Conservation (phyloP, 2,329 filamentous ascomycete species). For the Aspergillus sp. region DNA sequence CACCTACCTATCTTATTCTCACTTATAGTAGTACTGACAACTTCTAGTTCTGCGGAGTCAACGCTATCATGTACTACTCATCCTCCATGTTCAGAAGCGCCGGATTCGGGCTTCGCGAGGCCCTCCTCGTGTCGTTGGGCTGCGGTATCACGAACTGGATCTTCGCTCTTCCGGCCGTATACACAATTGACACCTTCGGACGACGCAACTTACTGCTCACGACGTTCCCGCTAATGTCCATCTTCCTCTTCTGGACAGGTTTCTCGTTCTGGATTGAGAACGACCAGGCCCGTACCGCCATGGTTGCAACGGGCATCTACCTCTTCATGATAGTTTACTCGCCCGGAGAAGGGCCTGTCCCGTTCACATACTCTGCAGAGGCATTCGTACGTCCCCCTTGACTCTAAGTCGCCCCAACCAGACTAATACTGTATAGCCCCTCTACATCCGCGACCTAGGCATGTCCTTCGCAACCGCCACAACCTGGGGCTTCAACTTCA, state of each 20-base stretch:
- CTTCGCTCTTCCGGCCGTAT: conserved; percentile 63
- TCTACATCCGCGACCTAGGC: conserved; percentile 61
- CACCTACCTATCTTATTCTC: background rate
- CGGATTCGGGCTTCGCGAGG: conserved; percentile 50
- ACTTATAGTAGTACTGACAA: background rate
- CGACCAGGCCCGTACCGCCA: conserved; percentile 34
- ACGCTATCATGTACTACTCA: conserved; percentile 62
- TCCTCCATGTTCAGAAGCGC: conserved; percentile 61
- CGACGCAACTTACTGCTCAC: conserved; percentile 61
- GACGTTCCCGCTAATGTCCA: conserved; percentile 62
- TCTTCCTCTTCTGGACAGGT: conserved; percentile 46
- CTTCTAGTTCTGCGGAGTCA: conserved; percentile 48
- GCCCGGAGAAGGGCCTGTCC: conserved; percentile 63
- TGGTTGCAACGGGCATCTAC: conserved; percentile 45
- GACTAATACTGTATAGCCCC: conserved; percentile 34
- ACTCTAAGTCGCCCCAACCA: background rate
- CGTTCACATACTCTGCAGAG: conserved; percentile 68
- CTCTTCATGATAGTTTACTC: conserved; percentile 47
- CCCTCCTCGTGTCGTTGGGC: conserved; percentile 61
- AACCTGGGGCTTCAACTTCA: conserved; percentile 59
- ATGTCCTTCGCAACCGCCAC: conserved; percentile 66
- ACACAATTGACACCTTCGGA: conserved; percentile 67
- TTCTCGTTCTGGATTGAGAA: conserved; percentile 51
- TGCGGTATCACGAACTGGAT: conserved; percentile 67
- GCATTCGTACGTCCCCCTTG: conserved; percentile 46